Evolutionary conservation across 768 basidiomycete genomes (phyloP), one percentile per base, ranked within the genome.

Genomic region (Collybia mongolica): DNA sequence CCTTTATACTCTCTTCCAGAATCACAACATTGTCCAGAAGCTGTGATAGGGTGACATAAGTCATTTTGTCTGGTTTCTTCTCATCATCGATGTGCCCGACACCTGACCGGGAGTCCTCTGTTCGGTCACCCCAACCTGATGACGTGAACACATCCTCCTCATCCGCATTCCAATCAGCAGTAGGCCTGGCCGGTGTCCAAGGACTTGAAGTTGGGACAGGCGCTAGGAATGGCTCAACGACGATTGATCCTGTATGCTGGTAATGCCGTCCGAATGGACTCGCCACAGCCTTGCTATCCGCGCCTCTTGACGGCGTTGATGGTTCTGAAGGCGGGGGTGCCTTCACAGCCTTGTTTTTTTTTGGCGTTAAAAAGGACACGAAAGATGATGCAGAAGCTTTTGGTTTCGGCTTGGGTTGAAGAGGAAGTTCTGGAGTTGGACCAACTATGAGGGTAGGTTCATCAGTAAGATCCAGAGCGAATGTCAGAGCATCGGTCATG

Each of bases 21-120:
- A 98, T 85, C 24, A 98, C 93, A 24, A 95, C 88, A 62, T 98
- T 98, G 64, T 98, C 96, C 65, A 98, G 71, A 48, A 98, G 65
- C 54, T 81, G 84, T 39, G 91, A 93, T 46, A 98, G 73, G 6
- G 89, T 92, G 22, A 95, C 77, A 17, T 66, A 74, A 14, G 68
- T 64, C 12, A 63, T 49, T 26, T 65, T 71, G 43, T 62, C 57
- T 44, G 58, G 54, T 53, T 63, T 62, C 36, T 68, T 62, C 32
- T 54, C 54, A 44, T 63, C 62, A n/a, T 68, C 66, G 2, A 68
- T 68, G 7, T 70, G 63, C 14, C 61, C 62, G 22, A 44, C 50
- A 46, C 41, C 53, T 17, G 46, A 22, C 5, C 20, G 37, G 23
- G 35, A 36, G n/a, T 63, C 65, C 24, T 67, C 55, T 32, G 11